Evolutionary conservation across 2,329 filamentous ascomycete genomes (phyloP).

Genomic region (Cytospora chrysosperma): DNA sequence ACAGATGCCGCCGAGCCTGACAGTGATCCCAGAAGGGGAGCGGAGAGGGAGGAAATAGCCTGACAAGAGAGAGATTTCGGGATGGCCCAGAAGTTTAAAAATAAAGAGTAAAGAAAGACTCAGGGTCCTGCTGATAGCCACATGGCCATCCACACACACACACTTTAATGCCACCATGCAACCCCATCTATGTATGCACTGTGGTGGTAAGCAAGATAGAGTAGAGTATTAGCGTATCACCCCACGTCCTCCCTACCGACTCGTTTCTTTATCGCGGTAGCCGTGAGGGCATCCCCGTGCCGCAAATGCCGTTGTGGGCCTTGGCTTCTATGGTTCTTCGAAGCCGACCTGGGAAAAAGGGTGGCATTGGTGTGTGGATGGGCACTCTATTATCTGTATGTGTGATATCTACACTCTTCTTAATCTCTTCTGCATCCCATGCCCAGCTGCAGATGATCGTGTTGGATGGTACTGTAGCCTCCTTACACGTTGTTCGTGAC

Average conservation of each 20-base stretch:
- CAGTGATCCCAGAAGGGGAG: not conserved
- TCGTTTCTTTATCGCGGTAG: not conserved
- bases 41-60: not conserved
- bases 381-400: not conserved
- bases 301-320: no score
- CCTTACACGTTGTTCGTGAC: conserved; percentile 18
- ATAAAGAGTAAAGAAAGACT: not conserved
- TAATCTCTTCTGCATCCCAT: not conserved
- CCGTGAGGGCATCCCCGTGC: not conserved
- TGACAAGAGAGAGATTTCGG: not conserved
- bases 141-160: not conserved
- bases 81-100: not conserved
- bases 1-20: not conserved
- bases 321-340: not conserved
- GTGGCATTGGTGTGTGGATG: not conserved
- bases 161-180: not conserved
- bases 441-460: conserved; percentile 16
- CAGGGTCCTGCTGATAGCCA: not conserved
- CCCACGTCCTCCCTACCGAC: not conserved
- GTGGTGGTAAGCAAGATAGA: no score
- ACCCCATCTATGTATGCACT: no score
- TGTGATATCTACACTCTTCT: not conserved
- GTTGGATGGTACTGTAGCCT: conserved; percentile 14
- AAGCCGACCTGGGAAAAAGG: not conserved
- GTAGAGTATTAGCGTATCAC: not conserved